phyloP scores from a whole-genome alignment of 1,284 basidiomycete species.

The Apiotrichum veenhuisii region DNA sequence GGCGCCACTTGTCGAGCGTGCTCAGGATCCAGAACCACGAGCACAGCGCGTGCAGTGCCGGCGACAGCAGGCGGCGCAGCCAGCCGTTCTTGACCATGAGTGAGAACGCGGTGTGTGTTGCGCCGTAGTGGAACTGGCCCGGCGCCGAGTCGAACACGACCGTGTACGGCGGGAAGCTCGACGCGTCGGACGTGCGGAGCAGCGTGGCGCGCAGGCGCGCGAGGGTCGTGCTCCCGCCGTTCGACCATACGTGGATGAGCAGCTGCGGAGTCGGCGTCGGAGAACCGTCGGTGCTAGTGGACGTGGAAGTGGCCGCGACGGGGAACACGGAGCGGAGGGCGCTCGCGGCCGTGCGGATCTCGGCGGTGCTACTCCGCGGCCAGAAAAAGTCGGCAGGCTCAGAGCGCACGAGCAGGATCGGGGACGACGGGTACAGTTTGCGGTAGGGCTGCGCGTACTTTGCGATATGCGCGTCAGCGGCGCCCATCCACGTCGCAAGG shows the following conservation, averaged over 20 bases:
- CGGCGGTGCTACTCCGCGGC: neutral
- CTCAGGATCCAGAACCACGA: slow-evolving; percentile 12
- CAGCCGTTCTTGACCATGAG: neutral
- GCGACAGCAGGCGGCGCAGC: slow-evolving; percentile 8
- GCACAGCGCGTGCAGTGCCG: slow-evolving; percentile 7
- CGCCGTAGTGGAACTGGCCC: slow-evolving; percentile 11
- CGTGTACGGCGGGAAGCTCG: slow-evolving; percentile 9
- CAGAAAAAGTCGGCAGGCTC: slow-evolving; percentile 11
- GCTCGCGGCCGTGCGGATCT: neutral
- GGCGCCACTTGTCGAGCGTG: neutral
- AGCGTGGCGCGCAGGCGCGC: slow-evolving; percentile 1
- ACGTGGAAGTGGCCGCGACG: neutral
- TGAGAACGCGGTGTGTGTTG: slow-evolving; percentile 7
- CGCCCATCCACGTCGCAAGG: slow-evolving; percentile 21
- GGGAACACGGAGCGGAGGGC: neutral
- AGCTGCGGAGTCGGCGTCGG: neutral
- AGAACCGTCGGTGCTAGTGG: neutral
- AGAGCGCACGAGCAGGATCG: slow-evolving; percentile 15
- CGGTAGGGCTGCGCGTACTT: slow-evolving; percentile 19
- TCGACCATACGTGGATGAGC: slow-evolving; percentile 19
- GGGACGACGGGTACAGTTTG: slow-evolving; percentile 8
- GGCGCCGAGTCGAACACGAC: slow-evolving; percentile 15
- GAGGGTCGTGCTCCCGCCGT: slow-evolving; percentile 12
- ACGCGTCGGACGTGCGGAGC: neutral
- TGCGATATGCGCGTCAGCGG: slow-evolving; percentile 8